Percentiles rank a stretch among this genome's conserved stretches.
phyloP scores from a whole-genome alignment of 2,329 filamentous ascomycete species.

The Pseudocercospora fuligena region DNA sequence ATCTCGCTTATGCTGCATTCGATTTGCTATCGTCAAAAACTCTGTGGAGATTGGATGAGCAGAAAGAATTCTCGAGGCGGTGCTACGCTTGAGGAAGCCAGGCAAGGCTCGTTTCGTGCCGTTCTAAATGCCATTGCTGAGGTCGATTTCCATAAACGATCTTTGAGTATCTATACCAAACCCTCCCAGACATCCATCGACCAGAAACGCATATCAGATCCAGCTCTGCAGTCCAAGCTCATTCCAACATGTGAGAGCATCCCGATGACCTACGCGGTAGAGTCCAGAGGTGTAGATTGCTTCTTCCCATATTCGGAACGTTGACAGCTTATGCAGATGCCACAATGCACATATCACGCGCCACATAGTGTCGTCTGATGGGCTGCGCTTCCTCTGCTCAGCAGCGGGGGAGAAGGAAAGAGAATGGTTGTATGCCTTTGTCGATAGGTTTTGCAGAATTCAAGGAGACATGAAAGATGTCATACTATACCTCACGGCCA shows the following conservation, averaged over 20 bases:
- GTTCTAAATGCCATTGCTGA: not conserved
- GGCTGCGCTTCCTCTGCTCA: not conserved
- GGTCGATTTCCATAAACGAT: not conserved
- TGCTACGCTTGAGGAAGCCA: not conserved
- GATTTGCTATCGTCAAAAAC: not conserved
- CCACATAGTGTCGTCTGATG: not conserved
- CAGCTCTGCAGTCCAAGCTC: not conserved
- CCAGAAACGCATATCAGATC: not conserved
- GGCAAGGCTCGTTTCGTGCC: not conserved
- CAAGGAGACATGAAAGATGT: not conserved
- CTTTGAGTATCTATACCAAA: not conserved
- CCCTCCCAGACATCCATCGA: not conserved
- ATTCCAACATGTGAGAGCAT: not conserved
- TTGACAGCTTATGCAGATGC: not conserved
- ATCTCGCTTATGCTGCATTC: not conserved
- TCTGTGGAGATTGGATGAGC: not conserved
- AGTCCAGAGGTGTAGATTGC: not conserved
- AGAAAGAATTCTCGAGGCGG: not conserved
- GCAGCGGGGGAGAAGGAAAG: not conserved
- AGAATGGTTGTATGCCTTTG: not conserved
- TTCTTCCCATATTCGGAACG: not conserved
- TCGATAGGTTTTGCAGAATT: not conserved
- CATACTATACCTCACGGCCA: not conserved
- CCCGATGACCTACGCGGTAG: not conserved
- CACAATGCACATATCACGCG: not conserved